Base-by-base conservation (phyloP, 257 asterid species). In the Datura wrightii region DNA sequence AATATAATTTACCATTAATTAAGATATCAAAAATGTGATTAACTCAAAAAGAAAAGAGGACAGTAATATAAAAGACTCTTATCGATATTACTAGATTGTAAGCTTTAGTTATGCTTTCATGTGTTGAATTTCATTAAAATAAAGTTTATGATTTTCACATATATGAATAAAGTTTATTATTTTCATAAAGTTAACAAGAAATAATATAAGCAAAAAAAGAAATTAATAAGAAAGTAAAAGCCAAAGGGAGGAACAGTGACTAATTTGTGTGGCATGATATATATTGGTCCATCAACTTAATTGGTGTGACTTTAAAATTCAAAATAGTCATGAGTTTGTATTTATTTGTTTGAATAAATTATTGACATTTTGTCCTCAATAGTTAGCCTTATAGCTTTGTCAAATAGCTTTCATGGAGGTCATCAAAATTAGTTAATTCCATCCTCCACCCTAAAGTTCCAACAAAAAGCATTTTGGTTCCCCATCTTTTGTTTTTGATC, bases 371-470 rank as follows among this genome's bases (percentile, higher is more conserved):
- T 76, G 82, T 76, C 82, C 19, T 50, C 46, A 50, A 15, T 76
- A 24, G 82, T 76, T 76, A 50, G 60, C 63, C 82, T 31, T 76
- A 24, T 74, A 76, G 31, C 46, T 76, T 24, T 76, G 82, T 31
- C 82, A 76, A 76, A 50, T 24, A 76, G 82, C 62, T 76, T 76
- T 76, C 82, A 76, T 50, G 2, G 82, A 50, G 82, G 62, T 76
- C 82, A 76, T 50, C 60, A 76, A 76, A 76, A 31, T 50, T 76
- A 50, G 42, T 31, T 76, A 76, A 50, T 31, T 50, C 31, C 7
- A 13, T 7, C 10, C 13, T 10, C 8, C 4, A 31, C 63, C 13
- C 11, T 11, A 4, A 31, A 50, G 31, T 50, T 76, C 31, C 14
- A 67, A 24, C 4, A 14, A 50, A 50, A 15, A 2, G 0, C 24